Evolutionary conservation across 2,329 filamentous ascomycete genomes (phyloP).

Genomic region (Colletotrichum spinosum): DNA sequence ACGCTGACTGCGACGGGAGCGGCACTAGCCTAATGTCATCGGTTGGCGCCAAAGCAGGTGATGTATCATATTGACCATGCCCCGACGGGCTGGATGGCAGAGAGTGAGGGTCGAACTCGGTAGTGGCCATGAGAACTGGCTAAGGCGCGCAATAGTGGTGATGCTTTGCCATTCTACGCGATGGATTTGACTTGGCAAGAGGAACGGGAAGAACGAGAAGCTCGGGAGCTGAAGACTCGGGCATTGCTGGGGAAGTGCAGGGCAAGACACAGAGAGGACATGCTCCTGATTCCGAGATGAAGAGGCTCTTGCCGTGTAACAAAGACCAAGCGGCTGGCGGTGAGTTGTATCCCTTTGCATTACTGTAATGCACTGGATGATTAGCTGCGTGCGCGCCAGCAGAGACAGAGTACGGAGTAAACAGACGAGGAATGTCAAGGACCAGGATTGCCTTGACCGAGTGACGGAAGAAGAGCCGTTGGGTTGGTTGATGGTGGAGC

Average conservation of each 20-base stretch:
- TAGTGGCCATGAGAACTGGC: slow-evolving; percentile 24
- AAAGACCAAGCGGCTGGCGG: no score
- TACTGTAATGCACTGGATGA: no score
- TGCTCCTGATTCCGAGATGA: no score
- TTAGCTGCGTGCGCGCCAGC: no score
- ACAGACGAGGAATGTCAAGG: no score
- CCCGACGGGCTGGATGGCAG: slow-evolving; percentile 6
- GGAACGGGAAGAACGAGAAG: neutral
- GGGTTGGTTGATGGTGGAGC: no score
- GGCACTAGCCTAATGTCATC: neutral
- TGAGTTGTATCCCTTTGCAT: no score
- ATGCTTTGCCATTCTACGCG: slow-evolving; percentile 29
- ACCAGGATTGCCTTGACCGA: no score
- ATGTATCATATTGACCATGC: slow-evolving; percentile 15
- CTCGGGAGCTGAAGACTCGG: neutral
- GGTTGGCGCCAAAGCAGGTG: neutral
- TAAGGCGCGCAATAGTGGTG: slow-evolving; percentile 32
- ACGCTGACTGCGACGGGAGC: neutral
- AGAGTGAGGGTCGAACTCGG: slow-evolving; percentile 7
- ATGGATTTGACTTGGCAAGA: neutral
- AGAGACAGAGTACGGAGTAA: no score
- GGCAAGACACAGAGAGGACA: no score
- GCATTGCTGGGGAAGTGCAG: neutral
- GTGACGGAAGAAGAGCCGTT: no score
- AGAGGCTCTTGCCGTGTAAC: no score